These are phyloP conservation scores for Debaryomyces singareniensis DNA, from an alignment of 1,139 yeast genomes.

Conservation along the genomic window DNA sequence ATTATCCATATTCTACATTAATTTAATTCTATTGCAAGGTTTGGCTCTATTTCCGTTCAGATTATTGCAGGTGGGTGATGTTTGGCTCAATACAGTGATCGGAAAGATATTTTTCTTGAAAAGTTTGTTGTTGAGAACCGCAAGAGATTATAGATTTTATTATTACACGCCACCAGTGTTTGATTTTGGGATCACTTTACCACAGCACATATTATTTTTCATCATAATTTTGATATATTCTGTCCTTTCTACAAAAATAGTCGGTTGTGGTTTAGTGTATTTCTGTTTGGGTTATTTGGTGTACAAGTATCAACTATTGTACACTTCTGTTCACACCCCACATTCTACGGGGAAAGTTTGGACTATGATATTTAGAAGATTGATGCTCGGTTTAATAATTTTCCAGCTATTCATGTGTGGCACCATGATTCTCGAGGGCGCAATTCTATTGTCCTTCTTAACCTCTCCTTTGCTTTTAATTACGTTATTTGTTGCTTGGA, in stretches of 20 bases:
- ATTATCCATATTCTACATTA: conserved; percentile 66
- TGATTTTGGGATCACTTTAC: conserved; percentile 60
- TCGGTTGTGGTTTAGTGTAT: conserved; percentile 56
- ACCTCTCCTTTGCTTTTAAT: conserved; percentile 48
- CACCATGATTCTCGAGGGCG: conserved; percentile 58
- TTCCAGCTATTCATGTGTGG: conserved; percentile 68
- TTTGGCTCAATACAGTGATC: conserved; percentile 38
- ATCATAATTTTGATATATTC: conserved; percentile 60
- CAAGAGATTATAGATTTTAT: conserved; percentile 55
- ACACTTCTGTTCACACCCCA: conserved; percentile 64
- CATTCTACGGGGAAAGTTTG: conserved; percentile 69
- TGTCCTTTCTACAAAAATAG: conserved; percentile 60
- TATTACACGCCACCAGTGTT: conserved; percentile 62
- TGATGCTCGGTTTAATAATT: conserved; percentile 53
- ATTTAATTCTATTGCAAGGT: conserved; percentile 68
- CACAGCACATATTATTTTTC: conserved; percentile 59
- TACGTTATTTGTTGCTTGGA: conserved; percentile 45
- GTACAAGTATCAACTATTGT: conserved; percentile 59
- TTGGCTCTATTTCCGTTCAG: conserved; percentile 75
- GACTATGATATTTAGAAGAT: conserved; percentile 61
- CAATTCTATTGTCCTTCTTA: conserved; percentile 44
- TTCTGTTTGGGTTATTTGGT: conserved; percentile 58
- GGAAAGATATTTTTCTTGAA: conserved; percentile 58
- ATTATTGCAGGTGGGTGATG: conserved; percentile 49
- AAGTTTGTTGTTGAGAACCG: conserved; percentile 42